phyloP scores from a whole-genome alignment of 805 yeast species.

The Maudiozyma turicensis region DNA sequence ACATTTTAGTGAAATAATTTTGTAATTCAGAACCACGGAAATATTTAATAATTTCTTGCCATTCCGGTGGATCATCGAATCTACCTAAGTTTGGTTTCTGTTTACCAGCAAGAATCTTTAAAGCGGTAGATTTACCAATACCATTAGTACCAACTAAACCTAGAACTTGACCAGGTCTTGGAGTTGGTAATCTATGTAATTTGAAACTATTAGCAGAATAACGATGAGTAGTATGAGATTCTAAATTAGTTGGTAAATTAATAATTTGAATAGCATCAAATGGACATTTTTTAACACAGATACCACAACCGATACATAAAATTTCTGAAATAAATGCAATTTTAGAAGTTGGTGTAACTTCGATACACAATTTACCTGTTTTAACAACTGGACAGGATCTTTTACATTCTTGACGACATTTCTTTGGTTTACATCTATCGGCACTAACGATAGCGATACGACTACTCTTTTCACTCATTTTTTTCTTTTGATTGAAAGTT shows the following conservation, averaged over 20 bases:
- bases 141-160: slow-evolving; percentile 98
- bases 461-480: slow-evolving; percentile 37
- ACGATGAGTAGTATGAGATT: slow-evolving; percentile 87
- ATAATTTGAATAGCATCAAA: slow-evolving; percentile 94
- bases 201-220: slow-evolving; percentile 97
- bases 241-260: slow-evolving; percentile 92
- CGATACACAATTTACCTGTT: slow-evolving; percentile 96
- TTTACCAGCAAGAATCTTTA: slow-evolving; percentile 93
- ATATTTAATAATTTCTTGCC: slow-evolving; percentile 85
- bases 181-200: slow-evolving; percentile 93
- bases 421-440: slow-evolving; percentile 96
- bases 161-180: slow-evolving; percentile 97
- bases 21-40: slow-evolving; percentile 97
- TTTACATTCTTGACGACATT: slow-evolving; percentile 97
- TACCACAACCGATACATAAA: slow-evolving; percentile 98
- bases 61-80: slow-evolving; percentile 92
- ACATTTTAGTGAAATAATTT: slow-evolving; percentile 85
- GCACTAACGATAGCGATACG: slow-evolving; percentile 95
- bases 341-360: slow-evolving; percentile 81
- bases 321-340: slow-evolving; percentile 92
- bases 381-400: slow-evolving; percentile 96
- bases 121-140: slow-evolving; percentile 96
- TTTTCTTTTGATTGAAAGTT: slow-evolving; percentile 14
- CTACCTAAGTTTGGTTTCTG: slow-evolving; percentile 94
- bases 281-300: slow-evolving; percentile 97